Percentiles rank a stretch among this genome's conserved stretches.
Evolutionary conservation across 2,329 filamentous ascomycete species (phyloP).

Genomic region (Colletotrichum musicola): DNA sequence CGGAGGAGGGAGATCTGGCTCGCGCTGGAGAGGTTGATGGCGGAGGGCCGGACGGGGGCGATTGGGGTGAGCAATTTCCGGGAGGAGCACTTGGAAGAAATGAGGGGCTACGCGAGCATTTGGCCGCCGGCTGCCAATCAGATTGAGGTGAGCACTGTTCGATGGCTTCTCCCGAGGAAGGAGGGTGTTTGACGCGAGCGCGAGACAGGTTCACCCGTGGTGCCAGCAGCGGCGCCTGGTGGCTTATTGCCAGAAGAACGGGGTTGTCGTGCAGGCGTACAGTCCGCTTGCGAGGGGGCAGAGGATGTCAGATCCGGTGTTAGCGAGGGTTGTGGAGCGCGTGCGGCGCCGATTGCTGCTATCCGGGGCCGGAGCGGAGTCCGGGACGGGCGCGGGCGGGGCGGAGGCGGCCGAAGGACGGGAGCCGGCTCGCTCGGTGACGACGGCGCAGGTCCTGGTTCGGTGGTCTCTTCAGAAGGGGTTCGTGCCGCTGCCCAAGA

Average conservation of each 20-base stretch:
- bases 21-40: constrained; percentile 72
- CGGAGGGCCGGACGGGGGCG: constrained; percentile 70
- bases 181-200: not conserved
- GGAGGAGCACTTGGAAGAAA: constrained; percentile 75
- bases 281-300: constrained; percentile 52
- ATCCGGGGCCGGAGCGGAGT: not conserved
- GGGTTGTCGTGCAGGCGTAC: constrained; percentile 67
- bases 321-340: constrained; percentile 47
- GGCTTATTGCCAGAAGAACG: constrained; percentile 78
- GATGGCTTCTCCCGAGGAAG: not conserved
- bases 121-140: constrained; percentile 82
- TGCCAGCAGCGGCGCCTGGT: constrained; percentile 64
- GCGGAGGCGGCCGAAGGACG: constrained; percentile 55
- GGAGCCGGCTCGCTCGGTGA: constrained; percentile 67
- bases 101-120: constrained; percentile 73
- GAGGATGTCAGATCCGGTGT: constrained; percentile 63
- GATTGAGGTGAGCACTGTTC: constrained; percentile 68
- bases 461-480: constrained; percentile 78
- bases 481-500: constrained; percentile 78
- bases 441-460: constrained; percentile 75
- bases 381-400: not conserved
- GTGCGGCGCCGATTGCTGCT: constrained; percentile 1
- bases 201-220: constrained; percentile 78
- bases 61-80: constrained; percentile 83
- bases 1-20: constrained; percentile 74